Evolutionary conservation across 164 flowering plant genomes (phyloP).

Genomic region (Nymphaea thermarum): DNA sequence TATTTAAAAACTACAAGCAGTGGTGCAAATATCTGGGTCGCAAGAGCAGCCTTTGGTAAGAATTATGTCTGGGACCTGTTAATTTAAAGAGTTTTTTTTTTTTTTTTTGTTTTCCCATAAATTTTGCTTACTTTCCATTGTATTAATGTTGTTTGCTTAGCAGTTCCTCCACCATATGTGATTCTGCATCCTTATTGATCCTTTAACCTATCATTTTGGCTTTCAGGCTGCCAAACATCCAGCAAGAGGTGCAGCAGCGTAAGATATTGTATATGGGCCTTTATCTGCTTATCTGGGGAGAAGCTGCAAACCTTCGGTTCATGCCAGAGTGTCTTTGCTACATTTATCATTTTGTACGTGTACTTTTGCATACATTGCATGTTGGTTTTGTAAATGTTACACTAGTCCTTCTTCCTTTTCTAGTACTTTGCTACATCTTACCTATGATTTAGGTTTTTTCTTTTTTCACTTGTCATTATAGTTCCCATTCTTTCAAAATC

Average conservation of each 20-base stretch:
- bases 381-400: background rate
- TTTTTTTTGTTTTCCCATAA: no score
- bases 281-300: constrained; percentile 97
- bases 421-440: no score
- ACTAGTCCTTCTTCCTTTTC: no score
- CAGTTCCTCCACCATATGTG: background rate
- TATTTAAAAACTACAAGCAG: constrained; percentile 89
- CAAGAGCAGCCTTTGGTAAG: constrained; percentile 97
- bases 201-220: background rate
- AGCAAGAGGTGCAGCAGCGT: constrained; percentile 96
- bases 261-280: constrained; percentile 87
- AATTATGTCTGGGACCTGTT: background rate
- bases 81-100: background rate
- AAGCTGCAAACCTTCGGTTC: constrained; percentile 96
- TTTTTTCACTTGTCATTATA: no score
- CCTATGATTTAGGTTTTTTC: no score
- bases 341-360: constrained; percentile 89
- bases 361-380: background rate
- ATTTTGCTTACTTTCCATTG: background rate
- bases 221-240: constrained; percentile 92
- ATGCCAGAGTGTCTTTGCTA: constrained; percentile 99
- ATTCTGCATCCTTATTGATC: background rate
- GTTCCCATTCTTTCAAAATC: no score
- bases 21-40: constrained; percentile 97
- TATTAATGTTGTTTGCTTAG: background rate